Conservation (phyloP, 2,329 filamentous ascomycete genomes). For the Diaporthe vexans region DNA sequence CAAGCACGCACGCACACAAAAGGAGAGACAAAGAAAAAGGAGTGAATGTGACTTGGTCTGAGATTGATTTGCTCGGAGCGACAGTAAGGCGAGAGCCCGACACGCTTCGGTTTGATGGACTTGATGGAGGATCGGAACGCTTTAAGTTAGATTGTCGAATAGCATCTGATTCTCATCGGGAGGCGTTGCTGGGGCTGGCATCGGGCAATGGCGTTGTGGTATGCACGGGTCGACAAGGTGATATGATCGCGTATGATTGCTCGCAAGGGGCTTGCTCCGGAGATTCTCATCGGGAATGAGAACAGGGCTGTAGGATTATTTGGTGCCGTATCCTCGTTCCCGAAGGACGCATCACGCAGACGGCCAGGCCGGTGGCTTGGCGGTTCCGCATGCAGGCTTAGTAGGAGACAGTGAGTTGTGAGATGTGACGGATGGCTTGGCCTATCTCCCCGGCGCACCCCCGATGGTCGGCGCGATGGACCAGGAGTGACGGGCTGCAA, state of each 20-base stretch:
- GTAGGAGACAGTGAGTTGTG: constrained; percentile 16
- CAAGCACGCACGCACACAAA: constrained; percentile 19
- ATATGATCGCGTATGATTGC: constrained; percentile 41
- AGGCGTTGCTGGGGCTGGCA: constrained; percentile 47
- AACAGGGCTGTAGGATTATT: constrained; percentile 28
- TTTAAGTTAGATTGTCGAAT: constrained; percentile 59
- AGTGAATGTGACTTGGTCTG: constrained; percentile 20
- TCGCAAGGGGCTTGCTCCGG: constrained; percentile 32
- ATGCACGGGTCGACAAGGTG: constrained; percentile 40
- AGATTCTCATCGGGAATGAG: constrained; percentile 23
- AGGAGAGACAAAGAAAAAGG: constrained; percentile 29
- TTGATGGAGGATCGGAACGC: constrained; percentile 49
- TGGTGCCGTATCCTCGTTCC: constrained; percentile 15
- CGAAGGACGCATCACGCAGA: constrained; percentile 5
- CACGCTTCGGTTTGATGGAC: not conserved
- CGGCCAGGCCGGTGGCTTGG: constrained; percentile 5
- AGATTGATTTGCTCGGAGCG: constrained; percentile 31
- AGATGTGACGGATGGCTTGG: constrained; percentile 26
- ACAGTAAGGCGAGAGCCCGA: constrained; percentile 44
- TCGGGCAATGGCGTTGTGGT: constrained; percentile 42
- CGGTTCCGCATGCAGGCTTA: constrained; percentile 16
- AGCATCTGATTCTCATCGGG: constrained; percentile 57
- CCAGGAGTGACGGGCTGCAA: not conserved
- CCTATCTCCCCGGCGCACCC: not conserved
- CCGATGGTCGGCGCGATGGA: constrained; percentile 5